Conservation (phyloP, 1,284 basidiomycete species). For the Malassezia dermatis region DNA sequence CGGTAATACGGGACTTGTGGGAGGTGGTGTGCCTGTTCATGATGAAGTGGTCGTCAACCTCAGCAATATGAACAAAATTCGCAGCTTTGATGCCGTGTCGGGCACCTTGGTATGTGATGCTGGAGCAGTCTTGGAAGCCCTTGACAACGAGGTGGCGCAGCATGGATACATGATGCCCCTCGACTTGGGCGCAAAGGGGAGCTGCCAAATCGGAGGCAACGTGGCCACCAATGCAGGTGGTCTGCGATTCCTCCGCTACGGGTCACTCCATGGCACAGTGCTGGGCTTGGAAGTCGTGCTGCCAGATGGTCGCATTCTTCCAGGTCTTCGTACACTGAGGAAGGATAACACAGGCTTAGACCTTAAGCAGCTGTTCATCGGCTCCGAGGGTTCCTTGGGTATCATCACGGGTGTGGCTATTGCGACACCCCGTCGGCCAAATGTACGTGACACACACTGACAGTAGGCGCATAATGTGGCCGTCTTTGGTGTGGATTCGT, state of each 20-base stretch:
- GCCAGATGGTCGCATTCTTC: constrained; percentile 73
- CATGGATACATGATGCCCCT: constrained; percentile 93
- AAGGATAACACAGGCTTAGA: constrained; percentile 99
- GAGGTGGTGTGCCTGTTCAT: constrained; percentile 81
- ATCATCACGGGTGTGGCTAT: constrained; percentile 92
- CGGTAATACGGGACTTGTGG: constrained; percentile 92
- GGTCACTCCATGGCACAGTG: constrained; percentile 86
- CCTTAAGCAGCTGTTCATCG: constrained; percentile 96
- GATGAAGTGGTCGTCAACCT: constrained; percentile 83
- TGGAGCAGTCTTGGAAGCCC: constrained; percentile 82
- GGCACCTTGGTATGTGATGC: constrained; percentile 62
- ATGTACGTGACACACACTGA: constrained; percentile 46
- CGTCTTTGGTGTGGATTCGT: constrained; percentile 54
- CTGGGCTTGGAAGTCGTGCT: constrained; percentile 95
- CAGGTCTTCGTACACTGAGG: constrained; percentile 54
- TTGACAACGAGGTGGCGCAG: constrained; percentile 75
- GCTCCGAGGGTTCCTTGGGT: constrained; percentile 89
- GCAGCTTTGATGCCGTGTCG: constrained; percentile 70
- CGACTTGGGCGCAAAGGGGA: constrained; percentile 94
- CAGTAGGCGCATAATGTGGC: constrained; percentile 51
- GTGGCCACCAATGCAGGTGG: constrained; percentile 96
- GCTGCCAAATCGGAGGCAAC: constrained; percentile 96
- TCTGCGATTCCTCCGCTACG: constrained; percentile 82
- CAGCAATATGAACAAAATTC: constrained; percentile 69
- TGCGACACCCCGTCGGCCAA: constrained; percentile 78